These are phyloP conservation scores for Stylosanthes scabra DNA, from an alignment of 331 rosid species.

Conservation along the genomic window DNA sequence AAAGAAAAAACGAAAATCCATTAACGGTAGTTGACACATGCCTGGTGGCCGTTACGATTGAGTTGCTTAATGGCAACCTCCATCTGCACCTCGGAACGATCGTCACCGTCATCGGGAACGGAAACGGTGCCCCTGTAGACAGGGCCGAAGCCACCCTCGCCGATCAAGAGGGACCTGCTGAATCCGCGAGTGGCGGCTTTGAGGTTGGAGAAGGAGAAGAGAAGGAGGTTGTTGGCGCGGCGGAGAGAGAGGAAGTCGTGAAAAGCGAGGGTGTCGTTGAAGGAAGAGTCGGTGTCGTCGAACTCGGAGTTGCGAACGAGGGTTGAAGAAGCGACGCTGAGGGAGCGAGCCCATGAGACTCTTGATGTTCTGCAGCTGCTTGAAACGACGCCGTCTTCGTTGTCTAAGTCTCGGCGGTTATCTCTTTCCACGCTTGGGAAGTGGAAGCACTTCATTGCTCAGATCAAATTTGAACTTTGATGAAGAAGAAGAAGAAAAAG, in stretches of 20 bases:
- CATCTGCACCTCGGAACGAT: constrained; percentile 34
- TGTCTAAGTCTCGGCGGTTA: constrained; percentile 47
- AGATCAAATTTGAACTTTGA: not conserved
- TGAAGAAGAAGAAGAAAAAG: not conserved
- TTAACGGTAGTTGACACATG: constrained; percentile 40
- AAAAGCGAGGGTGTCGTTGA: constrained; percentile 65
- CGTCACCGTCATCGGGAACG: not conserved
- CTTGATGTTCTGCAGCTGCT: constrained; percentile 71
- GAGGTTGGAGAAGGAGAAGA: constrained; percentile 77
- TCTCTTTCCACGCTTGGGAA: constrained; percentile 68
- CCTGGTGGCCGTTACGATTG: constrained; percentile 94
- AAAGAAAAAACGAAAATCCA: not conserved
- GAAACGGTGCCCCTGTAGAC: constrained; percentile 61
- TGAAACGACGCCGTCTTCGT: constrained; percentile 53
- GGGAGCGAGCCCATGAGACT: constrained; percentile 92
- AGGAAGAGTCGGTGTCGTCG: constrained; percentile 76
- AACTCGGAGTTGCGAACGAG: constrained; percentile 65
- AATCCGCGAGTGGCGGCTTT: constrained; percentile 87
- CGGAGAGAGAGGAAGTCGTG: constrained; percentile 65
- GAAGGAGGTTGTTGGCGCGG: constrained; percentile 73
- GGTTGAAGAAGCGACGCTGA: constrained; percentile 76
- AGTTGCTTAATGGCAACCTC: constrained; percentile 91
- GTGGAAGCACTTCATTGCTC: constrained; percentile 88
- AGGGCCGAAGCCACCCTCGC: constrained; percentile 96
- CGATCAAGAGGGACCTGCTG: constrained; percentile 71